Evolutionary conservation across 169 alveolate species (phyloP).

Genomic region (Eimeria mitis): DNA sequence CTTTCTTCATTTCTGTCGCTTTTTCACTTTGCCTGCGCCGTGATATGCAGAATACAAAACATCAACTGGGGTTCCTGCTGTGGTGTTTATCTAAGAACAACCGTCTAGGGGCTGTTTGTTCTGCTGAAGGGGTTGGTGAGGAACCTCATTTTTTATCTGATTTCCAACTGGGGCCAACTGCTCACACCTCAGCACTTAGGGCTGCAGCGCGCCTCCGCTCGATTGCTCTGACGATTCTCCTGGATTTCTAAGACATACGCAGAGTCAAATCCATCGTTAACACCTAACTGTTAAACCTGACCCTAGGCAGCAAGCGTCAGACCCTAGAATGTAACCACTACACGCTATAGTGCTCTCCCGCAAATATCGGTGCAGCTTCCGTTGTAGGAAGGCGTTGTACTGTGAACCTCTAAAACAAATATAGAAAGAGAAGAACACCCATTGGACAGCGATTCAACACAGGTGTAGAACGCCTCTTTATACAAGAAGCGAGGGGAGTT

Average conservation of each 20-base stretch:
- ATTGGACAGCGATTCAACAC: no score
- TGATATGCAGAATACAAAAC: not conserved
- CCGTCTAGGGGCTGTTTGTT: not conserved
- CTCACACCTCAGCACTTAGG: constrained; percentile 8
- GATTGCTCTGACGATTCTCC: constrained; percentile 43
- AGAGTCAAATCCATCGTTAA: not conserved
- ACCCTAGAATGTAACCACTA: not conserved
- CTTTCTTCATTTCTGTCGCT: not conserved
- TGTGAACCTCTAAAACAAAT: not conserved
- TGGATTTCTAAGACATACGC: not conserved
- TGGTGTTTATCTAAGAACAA: not conserved
- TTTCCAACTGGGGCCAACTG: not conserved
- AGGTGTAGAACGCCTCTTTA: no score
- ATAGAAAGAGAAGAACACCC: no score
- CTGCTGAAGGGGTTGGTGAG: no score
- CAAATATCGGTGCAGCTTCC: not conserved
- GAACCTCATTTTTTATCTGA: not conserved
- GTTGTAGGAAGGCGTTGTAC: not conserved
- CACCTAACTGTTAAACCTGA: no score
- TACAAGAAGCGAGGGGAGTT: not conserved
- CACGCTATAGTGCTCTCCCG: not conserved
- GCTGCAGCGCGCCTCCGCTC: constrained; percentile 45
- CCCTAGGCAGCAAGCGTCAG: not conserved
- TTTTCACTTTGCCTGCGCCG: not conserved
- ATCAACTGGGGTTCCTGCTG: not conserved